Evolutionary conservation across 1,284 basidiomycete genomes (phyloP), one percentile per base, ranked within the genome.

Genomic region (Cryptococcus sp.): DNA sequence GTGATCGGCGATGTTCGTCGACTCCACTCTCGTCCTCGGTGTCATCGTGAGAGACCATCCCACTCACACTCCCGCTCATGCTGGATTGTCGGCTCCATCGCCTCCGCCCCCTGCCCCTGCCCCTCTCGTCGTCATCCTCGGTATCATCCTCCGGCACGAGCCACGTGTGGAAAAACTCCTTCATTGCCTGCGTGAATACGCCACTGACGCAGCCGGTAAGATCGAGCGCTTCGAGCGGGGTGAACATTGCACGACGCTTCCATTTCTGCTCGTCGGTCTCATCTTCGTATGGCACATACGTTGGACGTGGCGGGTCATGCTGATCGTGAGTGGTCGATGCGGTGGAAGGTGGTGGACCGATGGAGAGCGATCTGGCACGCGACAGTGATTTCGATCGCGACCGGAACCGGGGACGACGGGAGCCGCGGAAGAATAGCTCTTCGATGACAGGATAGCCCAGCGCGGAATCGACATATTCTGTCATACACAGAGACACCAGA

Each of bases 391-490:
- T 53, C 55, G 70, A 48, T 60, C 63, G 58, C 59, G 61, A 54
- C 54, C 41, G 47, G 38, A 52, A 51, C 22, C 71, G 62, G 0
- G 76, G 74, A 22, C 67, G 68, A 49, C 62, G 55, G 59, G 71
- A 76, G 0, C 92, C 92, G 30, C 93, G 86, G 63, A 95, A 84
- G 69, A 96, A 86, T 8, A 96, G 81, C 69, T 95, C 93, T 58
- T 87, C 88, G 22, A 96, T 79, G 3, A 96, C 91, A 0, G 86
- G 81, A 23, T 89, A 81, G 8, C 88, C 89, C 47, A 96, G 81
- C 0, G 93, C 88, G 1, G 91, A 90, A 67, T 96, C 93, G 89
- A 96, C 95, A 73, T 94, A 96, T 75, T 95, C 93, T 0, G 92
- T 95, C n/a, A 91, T 91, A 30, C 91, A 91, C 65, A 95, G 90